Conservation (phyloP, 768 basidiomycete genomes). For the Phaeotremella fagi region DNA sequence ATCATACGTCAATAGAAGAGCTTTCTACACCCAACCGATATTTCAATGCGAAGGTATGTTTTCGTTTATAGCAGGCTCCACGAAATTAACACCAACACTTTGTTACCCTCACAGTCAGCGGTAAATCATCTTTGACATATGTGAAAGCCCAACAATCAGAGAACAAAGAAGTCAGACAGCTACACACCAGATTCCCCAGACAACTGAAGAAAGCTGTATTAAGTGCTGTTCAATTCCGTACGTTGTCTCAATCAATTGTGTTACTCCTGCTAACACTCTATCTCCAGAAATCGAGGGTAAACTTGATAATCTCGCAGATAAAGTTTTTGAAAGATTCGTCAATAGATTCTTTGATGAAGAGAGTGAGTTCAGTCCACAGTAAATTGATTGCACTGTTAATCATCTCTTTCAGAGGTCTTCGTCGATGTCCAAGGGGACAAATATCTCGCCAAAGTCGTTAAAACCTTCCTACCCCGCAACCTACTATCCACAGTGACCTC, state of each 20-base stretch:
- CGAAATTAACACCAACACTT: no score
- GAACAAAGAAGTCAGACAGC: constrained; percentile 75
- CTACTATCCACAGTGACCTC: constrained; percentile 46
- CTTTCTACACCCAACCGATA: constrained; percentile 87
- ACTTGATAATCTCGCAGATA: constrained; percentile 88
- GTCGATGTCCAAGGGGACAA: constrained; percentile 84
- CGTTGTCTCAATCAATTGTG: constrained; percentile 50
- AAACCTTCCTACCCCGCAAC: constrained; percentile 57
- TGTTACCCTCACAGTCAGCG: constrained; percentile 58
- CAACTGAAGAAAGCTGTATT: constrained; percentile 87
- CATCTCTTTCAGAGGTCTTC: constrained; percentile 60
- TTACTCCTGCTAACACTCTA: not conserved
- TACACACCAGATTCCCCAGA: constrained; percentile 88
- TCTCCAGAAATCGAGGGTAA: constrained; percentile 81
- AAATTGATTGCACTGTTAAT: constrained; percentile 1
- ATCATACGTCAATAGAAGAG: constrained; percentile 84
- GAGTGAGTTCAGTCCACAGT: constrained; percentile 58
- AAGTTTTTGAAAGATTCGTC: constrained; percentile 91
- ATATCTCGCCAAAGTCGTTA: constrained; percentile 75
- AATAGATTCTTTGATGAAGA: constrained; percentile 90
- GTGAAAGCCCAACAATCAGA: constrained; percentile 92
- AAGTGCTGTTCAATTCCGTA: constrained; percentile 93
- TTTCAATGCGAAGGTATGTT: constrained; percentile 76
- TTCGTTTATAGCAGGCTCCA: not conserved
- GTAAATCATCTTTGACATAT: constrained; percentile 88